phyloP scores from a whole-genome alignment of 129 eudicot genomes.

The Oenanthe sinensis region DNA sequence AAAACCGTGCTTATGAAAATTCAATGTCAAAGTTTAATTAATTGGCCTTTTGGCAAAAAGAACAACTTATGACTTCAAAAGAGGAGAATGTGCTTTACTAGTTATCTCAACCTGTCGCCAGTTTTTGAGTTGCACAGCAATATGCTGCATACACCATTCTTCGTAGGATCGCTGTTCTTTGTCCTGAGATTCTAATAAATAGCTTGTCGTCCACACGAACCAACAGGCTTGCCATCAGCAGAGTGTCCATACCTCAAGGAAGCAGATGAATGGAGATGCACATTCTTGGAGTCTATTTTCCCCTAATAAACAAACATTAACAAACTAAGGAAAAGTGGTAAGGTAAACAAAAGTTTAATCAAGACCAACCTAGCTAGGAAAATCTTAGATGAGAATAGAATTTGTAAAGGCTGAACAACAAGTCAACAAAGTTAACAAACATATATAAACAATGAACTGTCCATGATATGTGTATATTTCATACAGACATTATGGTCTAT shows the following conservation, averaged over 20 bases:
- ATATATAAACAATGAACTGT: neutral
- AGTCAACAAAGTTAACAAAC: neutral
- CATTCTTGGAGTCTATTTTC: slow-evolving; percentile 81
- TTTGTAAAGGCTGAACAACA: neutral
- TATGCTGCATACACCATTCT: slow-evolving; percentile 87
- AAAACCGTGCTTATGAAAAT: neutral
- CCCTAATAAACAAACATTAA: slow-evolving; percentile 30
- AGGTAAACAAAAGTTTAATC: neutral
- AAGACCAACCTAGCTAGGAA: neutral
- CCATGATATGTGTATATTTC: neutral
- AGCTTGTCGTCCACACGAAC: slow-evolving; percentile 81
- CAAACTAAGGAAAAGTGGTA: neutral
- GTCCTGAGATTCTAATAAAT: slow-evolving; percentile 84
- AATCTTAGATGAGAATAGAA: neutral
- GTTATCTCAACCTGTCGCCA: slow-evolving; percentile 81
- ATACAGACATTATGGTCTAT: neutral
- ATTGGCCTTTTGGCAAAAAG: neutral
- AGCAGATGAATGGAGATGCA: slow-evolving; percentile 83
- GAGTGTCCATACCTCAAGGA: slow-evolving; percentile 92
- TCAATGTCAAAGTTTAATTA: neutral
- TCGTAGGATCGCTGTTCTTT: slow-evolving; percentile 80
- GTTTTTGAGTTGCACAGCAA: slow-evolving; percentile 81
- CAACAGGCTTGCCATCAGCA: slow-evolving; percentile 90
- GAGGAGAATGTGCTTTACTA: slow-evolving; percentile 28
- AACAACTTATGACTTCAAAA: neutral